phyloP scores from a whole-genome alignment of 2,329 filamentous ascomycete species.

The Microsporum audouinii region DNA sequence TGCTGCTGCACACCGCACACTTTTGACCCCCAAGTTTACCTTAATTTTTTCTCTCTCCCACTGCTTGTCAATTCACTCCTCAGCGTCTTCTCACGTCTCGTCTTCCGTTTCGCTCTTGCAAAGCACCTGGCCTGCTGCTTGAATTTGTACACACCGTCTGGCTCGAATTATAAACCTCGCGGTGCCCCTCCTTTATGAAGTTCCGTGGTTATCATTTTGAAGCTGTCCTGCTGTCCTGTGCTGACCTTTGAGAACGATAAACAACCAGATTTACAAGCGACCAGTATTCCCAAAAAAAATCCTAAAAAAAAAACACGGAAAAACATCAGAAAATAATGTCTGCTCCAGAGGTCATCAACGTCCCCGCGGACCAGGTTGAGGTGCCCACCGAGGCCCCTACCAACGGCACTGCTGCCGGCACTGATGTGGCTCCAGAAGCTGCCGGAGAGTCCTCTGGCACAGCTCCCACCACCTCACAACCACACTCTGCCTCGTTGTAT shows the following conservation, averaged over 20 bases:
- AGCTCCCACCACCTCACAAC: conserved; percentile 55
- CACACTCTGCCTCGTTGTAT: conserved; percentile 95
- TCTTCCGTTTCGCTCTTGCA: background rate
- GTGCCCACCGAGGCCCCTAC: conserved; percentile 48
- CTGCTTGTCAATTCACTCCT: background rate
- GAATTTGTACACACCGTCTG: background rate
- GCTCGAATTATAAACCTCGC: conserved; percentile 19
- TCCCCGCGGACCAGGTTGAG: conserved; percentile 52
- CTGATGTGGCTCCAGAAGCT: conserved; percentile 29
- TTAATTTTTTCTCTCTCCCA: background rate
- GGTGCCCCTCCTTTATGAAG: background rate
- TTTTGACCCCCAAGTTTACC: background rate
- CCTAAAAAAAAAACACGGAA: conserved; percentile 17
- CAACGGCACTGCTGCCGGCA: conserved; percentile 55
- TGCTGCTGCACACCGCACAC: background rate
- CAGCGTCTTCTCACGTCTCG: background rate
- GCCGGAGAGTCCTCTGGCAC: conserved; percentile 40
- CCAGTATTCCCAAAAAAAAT: background rate
- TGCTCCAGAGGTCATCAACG: conserved; percentile 62
- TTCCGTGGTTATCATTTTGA: no score
- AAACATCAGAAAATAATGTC: conserved; percentile 63
- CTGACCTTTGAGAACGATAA: background rate
- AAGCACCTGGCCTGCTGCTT: no score
- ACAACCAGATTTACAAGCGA: conserved; percentile 1
- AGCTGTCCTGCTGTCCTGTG: background rate